phyloP scores from a whole-genome alignment of 306 rosid species.

The Quercus berberidifolia region DNA sequence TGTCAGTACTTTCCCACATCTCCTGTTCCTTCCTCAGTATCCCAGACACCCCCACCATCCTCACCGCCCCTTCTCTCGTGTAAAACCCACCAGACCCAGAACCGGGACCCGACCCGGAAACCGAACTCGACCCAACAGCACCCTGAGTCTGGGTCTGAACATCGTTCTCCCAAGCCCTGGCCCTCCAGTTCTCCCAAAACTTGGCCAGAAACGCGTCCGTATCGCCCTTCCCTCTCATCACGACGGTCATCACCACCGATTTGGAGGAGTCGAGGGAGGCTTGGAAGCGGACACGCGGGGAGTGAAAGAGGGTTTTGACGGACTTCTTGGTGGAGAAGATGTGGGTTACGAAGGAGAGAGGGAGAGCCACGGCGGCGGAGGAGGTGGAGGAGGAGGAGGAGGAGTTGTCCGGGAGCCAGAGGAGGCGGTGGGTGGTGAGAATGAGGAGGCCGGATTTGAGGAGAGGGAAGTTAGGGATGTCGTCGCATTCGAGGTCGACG shows the following conservation, averaged over 20 bases:
- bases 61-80: constrained; percentile 75
- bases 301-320: constrained; percentile 65
- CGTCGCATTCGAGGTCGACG: constrained; percentile 77
- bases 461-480: constrained; percentile 53
- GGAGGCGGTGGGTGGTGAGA: constrained; percentile 83
- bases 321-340: constrained; percentile 71
- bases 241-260: constrained; percentile 60
- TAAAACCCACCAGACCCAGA: constrained; percentile 47
- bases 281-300: constrained; percentile 87
- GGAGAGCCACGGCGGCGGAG: constrained; percentile 39
- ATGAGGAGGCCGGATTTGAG: constrained; percentile 83
- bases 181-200: constrained; percentile 84
- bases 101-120: constrained; percentile 12
- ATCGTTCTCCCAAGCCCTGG: constrained; percentile 65
- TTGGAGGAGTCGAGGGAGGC: constrained; percentile 43
- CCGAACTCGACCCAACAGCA: background rate
- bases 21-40: constrained; percentile 96
- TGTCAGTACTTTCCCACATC: constrained; percentile 97
- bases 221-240: constrained; percentile 85
- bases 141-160: no score
- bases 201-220: constrained; percentile 61
- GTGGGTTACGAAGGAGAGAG: constrained; percentile 56
- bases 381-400: constrained; percentile 13
- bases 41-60: constrained; percentile 97
- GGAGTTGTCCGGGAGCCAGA: constrained; percentile 52